Base-by-base conservation (phyloP, 2,329 filamentous ascomycete genomes). In the Exophiala bonariae region DNA sequence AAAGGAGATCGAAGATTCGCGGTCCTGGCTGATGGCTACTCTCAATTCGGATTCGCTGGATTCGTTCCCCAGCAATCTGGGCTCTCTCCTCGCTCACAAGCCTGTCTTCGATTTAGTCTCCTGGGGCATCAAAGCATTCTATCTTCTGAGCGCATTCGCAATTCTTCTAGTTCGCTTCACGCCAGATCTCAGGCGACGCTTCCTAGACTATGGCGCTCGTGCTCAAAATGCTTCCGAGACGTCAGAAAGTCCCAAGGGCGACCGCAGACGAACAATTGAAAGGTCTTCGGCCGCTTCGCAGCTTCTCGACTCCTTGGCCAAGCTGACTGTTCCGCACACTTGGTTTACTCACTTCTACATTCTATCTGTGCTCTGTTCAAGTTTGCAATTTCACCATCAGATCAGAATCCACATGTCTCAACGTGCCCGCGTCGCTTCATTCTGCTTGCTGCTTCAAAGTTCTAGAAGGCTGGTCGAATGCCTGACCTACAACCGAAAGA, bases 281-380 rank as follows among this genome's bases (percentile, higher is more conserved):
- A 17, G 41, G 32, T 34, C 34, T 28, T 34, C 42, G 26, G 14
- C 43, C 23, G 34, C 32, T 13, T 22, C 16, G 13, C 34, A 45
- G 16, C 14, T 73, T 36, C 69, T 82, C 49, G 79, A 83, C 58
- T 63, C 63, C 47, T 60, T 79, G 16, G 76, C 79, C 26, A 69
- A 66, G 30, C 65, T 78, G 56, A 80, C 81, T 63, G 85, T 96
- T 28, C 90, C 92, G 17, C 93, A 97, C 69, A 79, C 79, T 52
- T 97, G 88, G 83, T 97, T 97, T 67, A 79, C 77, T 34, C 87
- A 93, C 59, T 97, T 96, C 70, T 97, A 99, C 66, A 63, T 87
- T 43, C 65, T 83, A 28, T 92, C 88, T 3, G 70, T 90, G 3
- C 63, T 72, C 2, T 83, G 81, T 49, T 91, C 88, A 0, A 91